phyloP scores from a whole-genome alignment of 768 basidiomycete species.

The Cyclocybe aegerita region DNA sequence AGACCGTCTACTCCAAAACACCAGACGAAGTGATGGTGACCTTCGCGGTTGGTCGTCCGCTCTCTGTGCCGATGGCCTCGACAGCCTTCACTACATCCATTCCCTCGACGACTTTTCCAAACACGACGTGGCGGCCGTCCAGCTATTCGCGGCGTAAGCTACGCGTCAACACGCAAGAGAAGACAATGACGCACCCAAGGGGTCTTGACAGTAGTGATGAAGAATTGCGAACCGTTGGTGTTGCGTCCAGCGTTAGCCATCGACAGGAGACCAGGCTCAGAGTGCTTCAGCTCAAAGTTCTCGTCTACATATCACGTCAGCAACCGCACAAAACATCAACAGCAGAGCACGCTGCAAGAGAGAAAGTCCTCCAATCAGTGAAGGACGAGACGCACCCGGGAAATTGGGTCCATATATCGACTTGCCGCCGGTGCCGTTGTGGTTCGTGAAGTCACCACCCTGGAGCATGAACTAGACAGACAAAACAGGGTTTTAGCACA shows the following conservation, averaged over 20 bases:
- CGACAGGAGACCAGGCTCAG: slow-evolving; percentile 60
- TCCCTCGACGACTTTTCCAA: slow-evolving; percentile 67
- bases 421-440: slow-evolving; percentile 79
- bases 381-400: slow-evolving; percentile 42
- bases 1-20: slow-evolving; percentile 23
- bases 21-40: slow-evolving; percentile 68
- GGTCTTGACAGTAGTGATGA: slow-evolving; percentile 74
- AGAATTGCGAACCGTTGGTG: slow-evolving; percentile 86
- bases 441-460: slow-evolving; percentile 81
- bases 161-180: not conserved
- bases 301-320: slow-evolving; percentile 53
- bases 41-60: slow-evolving; percentile 36
- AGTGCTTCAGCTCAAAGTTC: slow-evolving; percentile 76
- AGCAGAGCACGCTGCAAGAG: not conserved
- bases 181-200: slow-evolving; percentile 45
- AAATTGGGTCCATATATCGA: slow-evolving; percentile 87
- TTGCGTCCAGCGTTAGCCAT: slow-evolving; percentile 87
- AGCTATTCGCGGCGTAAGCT: slow-evolving; percentile 32
- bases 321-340: not conserved
- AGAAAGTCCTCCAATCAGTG: not conserved
- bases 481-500: not conserved
- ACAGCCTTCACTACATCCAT: slow-evolving; percentile 64
- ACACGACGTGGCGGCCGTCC: slow-evolving; percentile 68
- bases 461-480: slow-evolving; percentile 72
- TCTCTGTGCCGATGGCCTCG: slow-evolving; percentile 42